phyloP scores from a whole-genome alignment of 1,139 yeast genomes.

The Pichia sp. region DNA sequence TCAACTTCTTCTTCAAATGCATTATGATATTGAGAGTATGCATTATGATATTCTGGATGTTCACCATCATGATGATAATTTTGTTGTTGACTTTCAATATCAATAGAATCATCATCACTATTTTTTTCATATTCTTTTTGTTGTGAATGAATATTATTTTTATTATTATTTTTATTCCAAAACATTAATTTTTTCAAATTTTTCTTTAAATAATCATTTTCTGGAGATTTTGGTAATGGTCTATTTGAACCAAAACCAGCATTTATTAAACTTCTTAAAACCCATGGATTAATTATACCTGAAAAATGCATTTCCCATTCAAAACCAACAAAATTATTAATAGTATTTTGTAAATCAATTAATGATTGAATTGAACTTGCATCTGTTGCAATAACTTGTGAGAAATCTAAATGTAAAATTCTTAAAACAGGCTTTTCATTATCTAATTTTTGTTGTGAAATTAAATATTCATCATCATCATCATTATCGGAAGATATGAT shows the following conservation, averaged over 20 bases:
- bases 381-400: conserved; percentile 69
- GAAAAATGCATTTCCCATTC: conserved; percentile 88
- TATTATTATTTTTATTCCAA: neutral
- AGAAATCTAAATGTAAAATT: conserved; percentile 73
- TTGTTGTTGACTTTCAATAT: neutral
- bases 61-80: neutral
- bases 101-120: neutral
- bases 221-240: neutral
- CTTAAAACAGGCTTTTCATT: conserved; percentile 38
- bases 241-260: conserved; percentile 62
- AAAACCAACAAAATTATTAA: conserved; percentile 69
- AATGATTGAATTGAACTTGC: conserved; percentile 74
- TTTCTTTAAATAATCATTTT: neutral
- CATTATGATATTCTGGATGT: neutral
- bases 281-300: conserved; percentile 83
- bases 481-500: neutral
- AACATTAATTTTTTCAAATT: neutral
- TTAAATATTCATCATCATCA: conserved; percentile 5
- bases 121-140: neutral
- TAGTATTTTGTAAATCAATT: conserved; percentile 67
- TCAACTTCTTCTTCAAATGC: neutral
- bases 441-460: conserved; percentile 12
- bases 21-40: neutral
- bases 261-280: conserved; percentile 65
- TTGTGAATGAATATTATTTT: neutral